Conservation (phyloP, 1,284 basidiomycete genomes). For the Ustilago shanxiensis region DNA sequence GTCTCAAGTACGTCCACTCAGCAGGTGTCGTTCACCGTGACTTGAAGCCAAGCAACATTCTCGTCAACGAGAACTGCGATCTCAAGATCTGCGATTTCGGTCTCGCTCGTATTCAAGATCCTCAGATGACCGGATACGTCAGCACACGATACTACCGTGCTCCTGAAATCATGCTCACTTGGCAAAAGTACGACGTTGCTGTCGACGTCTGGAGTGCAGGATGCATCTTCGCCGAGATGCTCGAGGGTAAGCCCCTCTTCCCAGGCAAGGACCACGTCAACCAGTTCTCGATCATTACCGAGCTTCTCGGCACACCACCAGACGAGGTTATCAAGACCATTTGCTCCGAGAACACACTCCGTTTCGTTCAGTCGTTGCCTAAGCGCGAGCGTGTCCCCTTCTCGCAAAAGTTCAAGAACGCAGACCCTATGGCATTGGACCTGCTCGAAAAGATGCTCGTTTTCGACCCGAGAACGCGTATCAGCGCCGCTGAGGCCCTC, state of each 20-base stretch:
- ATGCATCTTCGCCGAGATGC: constrained; percentile 99
- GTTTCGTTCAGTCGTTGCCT: constrained; percentile 96
- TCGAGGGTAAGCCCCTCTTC: constrained; percentile 98
- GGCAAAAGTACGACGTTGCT: constrained; percentile 99
- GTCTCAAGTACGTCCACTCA: constrained; percentile 99
- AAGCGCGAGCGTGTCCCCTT: constrained; percentile 97
- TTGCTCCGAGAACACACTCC: constrained; percentile 97
- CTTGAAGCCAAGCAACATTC: constrained; percentile 96
- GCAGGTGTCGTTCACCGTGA: constrained; percentile 99
- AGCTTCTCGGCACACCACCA: constrained; percentile 94
- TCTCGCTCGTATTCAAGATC: constrained; percentile 90
- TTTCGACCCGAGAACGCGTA: constrained; percentile 96
- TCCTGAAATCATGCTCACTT: constrained; percentile 99
- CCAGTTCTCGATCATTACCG: constrained; percentile 99
- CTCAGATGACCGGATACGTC: constrained; percentile 99
- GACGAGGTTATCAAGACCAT: constrained; percentile 99
- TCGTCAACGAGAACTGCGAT: constrained; percentile 99
- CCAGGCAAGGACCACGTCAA: constrained; percentile 99
- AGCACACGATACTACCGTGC: constrained; percentile 99
- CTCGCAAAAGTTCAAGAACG: constrained; percentile 89
- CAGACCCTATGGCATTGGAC: constrained; percentile 93
- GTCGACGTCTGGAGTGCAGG: constrained; percentile 99
- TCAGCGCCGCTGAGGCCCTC: constrained; percentile 92
- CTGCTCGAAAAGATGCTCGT: constrained; percentile 99
- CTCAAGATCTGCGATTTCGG: constrained; percentile 99